These are phyloP conservation scores for Phoenix roebelenii DNA, from an alignment of 176 grass and related monocot species.

Conservation along the genomic window DNA sequence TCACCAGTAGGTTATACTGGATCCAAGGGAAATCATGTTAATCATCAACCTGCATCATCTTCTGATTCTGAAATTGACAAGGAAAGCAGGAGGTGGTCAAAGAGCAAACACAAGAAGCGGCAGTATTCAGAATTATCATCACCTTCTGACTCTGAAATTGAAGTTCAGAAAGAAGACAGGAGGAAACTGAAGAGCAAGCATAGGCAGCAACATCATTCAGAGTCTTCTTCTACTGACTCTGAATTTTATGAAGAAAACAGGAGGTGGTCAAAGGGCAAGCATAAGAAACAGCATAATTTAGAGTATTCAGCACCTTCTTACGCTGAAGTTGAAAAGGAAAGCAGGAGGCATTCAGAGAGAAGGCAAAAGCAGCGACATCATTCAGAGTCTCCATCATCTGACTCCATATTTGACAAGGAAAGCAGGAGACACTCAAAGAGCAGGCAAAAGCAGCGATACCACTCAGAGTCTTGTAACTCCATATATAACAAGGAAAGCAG, in stretches of 20 bases:
- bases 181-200: not conserved
- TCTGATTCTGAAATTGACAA: conserved; percentile 29
- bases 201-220: conserved; percentile 13
- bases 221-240: conserved; percentile 31
- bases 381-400: conserved; percentile 5
- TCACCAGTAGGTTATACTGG: conserved; percentile 12
- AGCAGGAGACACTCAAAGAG: conserved; percentile 31
- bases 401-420: conserved; percentile 17
- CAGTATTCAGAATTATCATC: not conserved
- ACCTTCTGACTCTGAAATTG: not conserved
- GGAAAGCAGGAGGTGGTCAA: conserved; percentile 29
- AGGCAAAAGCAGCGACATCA: conserved; percentile 17
- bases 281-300: conserved; percentile 27
- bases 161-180: not conserved
- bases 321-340: conserved; percentile 28
- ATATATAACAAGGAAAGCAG: not conserved
- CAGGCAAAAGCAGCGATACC: conserved; percentile 18
- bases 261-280: conserved; percentile 29
- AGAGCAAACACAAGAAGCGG: conserved; percentile 45
- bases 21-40: conserved; percentile 20
- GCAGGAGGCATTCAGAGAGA: conserved; percentile 16
- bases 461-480: conserved; percentile 3
- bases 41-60: conserved; percentile 18
- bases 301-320: conserved; percentile 33
- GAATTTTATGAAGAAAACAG: conserved; percentile 31